These are phyloP conservation scores for Delitschia confertaspora DNA, from an alignment of 495 filamentous ascomycete species.

Conservation along the genomic window DNA sequence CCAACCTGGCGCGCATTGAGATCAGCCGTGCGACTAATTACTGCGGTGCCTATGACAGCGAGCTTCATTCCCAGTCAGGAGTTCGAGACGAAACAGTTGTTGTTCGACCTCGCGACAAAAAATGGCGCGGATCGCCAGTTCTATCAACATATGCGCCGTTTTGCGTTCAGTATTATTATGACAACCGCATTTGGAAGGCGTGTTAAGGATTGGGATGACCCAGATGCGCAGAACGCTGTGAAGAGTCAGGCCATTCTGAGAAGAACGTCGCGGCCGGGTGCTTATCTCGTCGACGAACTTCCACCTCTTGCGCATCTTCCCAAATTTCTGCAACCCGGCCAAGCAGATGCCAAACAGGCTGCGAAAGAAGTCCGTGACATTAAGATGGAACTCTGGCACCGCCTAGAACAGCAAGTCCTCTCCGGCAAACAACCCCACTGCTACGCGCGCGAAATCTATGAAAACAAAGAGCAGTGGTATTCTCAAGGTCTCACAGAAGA, in stretches of 20 bases:
- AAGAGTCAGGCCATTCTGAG: slow-evolving; percentile 13
- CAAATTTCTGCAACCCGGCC: slow-evolving; percentile 25
- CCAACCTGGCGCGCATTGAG: slow-evolving; percentile 38
- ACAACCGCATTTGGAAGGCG: slow-evolving; percentile 2
- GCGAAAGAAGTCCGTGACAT: neutral
- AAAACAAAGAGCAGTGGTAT: slow-evolving; percentile 15
- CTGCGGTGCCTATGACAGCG: slow-evolving; percentile 17
- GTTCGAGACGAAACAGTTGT: slow-evolving; percentile 42
- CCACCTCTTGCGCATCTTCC: slow-evolving; percentile 23
- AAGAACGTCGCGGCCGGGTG: slow-evolving; percentile 16
- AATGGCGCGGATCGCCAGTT: slow-evolving; percentile 21
- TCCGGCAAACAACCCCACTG: slow-evolving; percentile 10
- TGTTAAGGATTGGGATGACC: neutral
- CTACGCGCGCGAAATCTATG: slow-evolving; percentile 21
- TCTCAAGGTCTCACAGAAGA: slow-evolving; percentile 13
- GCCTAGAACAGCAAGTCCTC: neutral
- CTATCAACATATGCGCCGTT: slow-evolving; percentile 24
- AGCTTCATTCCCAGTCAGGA: slow-evolving; percentile 39
- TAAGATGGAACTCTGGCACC: slow-evolving; percentile 11
- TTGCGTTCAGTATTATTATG: slow-evolving; percentile 3
- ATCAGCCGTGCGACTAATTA: slow-evolving; percentile 33
- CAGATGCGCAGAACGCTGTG: neutral
- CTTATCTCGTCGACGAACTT: slow-evolving; percentile 28
- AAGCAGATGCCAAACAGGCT: slow-evolving; percentile 5
- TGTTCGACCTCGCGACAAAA: slow-evolving; percentile 41